phyloP scores from a whole-genome alignment of 371 early-diverging fungal species.

The Blakeslea trispora region DNA sequence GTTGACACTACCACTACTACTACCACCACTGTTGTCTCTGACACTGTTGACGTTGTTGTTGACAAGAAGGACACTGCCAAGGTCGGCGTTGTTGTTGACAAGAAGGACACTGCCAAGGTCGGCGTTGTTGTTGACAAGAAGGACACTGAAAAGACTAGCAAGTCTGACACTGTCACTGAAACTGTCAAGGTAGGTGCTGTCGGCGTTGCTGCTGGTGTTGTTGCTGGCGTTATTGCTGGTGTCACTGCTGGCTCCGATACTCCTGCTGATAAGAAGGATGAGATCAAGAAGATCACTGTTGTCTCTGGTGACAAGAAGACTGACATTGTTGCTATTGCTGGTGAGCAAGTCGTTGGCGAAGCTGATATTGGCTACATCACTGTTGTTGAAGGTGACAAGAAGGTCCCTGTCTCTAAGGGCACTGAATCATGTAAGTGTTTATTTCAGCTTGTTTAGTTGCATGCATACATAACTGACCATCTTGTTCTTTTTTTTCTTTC shows the following conservation, averaged over 20 bases:
- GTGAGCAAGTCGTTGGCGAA: not conserved
- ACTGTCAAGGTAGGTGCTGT: conserved; percentile 2
- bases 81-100: not conserved
- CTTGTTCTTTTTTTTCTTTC: not conserved
- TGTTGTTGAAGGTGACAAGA: conserved; percentile 58
- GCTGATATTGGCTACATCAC: not conserved
- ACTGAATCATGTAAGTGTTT: not conserved
- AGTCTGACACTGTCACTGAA: not conserved
- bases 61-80: not conserved
- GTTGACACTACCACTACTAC: conserved; percentile 7
- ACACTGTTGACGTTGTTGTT: conserved; percentile 8
- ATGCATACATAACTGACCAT: not conserved
- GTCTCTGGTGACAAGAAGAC: not conserved
- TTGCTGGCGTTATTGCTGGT: conserved; percentile 2
- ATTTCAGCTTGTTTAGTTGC: too few species aligned
- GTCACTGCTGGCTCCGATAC: conserved; percentile 5
- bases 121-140: conserved; percentile 3
- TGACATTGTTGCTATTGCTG: not conserved
- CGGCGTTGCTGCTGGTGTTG: not conserved
- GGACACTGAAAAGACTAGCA: not conserved
- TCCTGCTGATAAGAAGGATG: not conserved
- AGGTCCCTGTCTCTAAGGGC: conserved; percentile 51
- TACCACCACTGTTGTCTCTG: conserved; percentile 3
- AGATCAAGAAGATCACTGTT: not conserved
- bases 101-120: conserved; percentile 7